Base-by-base conservation (phyloP, 768 basidiomycete genomes). In the Leccinum broughii region DNA sequence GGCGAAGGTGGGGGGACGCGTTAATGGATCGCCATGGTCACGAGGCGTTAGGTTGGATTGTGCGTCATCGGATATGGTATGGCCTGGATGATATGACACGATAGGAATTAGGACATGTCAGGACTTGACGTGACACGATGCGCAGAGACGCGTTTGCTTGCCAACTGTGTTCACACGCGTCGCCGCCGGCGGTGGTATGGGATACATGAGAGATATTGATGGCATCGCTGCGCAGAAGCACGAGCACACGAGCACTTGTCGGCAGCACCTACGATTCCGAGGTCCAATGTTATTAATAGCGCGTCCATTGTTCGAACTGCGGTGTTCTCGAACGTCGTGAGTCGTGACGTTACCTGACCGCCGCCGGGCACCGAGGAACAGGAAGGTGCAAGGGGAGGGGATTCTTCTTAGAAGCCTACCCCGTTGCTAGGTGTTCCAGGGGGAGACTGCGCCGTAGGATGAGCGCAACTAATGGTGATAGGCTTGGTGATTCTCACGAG, bases 391-490 rank as follows among this genome's bases (percentile, higher is more conserved):
- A 20, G 3, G 17, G 7, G 41, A 15, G n/a, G n/a, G 3, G 9
- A 11, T 46, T 20, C 17, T 13, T 11, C 49, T n/a, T 6, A 44
- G 48, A 52, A 56, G 48, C 6, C 13, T 46, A 35, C 55, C 34
- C 56, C 20, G 37, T 56, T 56, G 54, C 34, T 15, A 57, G 15
- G 51, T 14, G n/a, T 54, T 17, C 44, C 44, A 46, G 44, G 44
- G 44, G n/a, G 10, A 10, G 37, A 37, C 35, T 37, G 14, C 13
- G 34, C 32, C 32, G 32, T 34, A 35, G 35, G 35, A 35, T 13
- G 13, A 35, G 35, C 35, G n/a, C 17, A 44, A 44, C 41, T 20
- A 20, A 20, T 44, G 37, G 41, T n/a, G 44, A 44, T 44, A 34
- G 34, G 10, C n/a, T 20, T 20, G 15, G 44, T 20, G 44, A 20